Conservation (phyloP, 2,329 filamentous ascomycete species). For the Setomelanomma holmii region DNA sequence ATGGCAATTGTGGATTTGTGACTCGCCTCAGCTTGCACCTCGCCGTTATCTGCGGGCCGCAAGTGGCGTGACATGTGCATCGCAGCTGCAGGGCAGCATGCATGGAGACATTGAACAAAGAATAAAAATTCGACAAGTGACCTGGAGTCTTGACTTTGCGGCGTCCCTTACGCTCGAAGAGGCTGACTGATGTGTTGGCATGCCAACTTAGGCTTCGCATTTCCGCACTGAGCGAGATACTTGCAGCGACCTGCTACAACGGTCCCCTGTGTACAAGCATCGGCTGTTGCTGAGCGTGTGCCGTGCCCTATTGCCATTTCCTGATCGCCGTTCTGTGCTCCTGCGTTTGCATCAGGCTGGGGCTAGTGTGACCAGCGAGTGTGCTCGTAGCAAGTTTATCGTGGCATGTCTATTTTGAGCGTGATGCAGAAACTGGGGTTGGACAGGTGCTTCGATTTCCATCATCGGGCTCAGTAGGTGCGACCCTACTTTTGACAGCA, state of each 20-base stretch:
- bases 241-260: conserved; percentile 15
- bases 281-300: conserved; percentile 17
- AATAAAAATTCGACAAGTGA: conserved; percentile 6
- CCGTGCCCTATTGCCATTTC: conserved; percentile 18
- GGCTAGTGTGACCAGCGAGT: conserved; percentile 2
- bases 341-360: conserved; percentile 8
- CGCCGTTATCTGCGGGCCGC: conserved; percentile 19
- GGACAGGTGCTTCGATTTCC: conserved; percentile 14
- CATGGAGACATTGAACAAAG: too few species aligned
- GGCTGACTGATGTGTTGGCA: conserved; percentile 5
- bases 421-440: conserved; percentile 17
- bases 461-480: conserved; percentile 8
- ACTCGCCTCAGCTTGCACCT: too few species aligned
- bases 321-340: conserved; percentile 19
- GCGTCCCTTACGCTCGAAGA: too few species aligned
- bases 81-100: too few species aligned
- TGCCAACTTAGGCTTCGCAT: neutral
- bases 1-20: neutral
- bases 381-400: conserved; percentile 20
- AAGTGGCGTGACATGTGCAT: conserved; percentile 27
- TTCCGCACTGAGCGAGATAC: conserved; percentile 1
- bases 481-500: conserved; percentile 24
- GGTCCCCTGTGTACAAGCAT: conserved; percentile 18
- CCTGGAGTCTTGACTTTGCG: conserved; percentile 9
- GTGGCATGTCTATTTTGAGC: conserved; percentile 22